phyloP scores from a whole-genome alignment of 2,329 filamentous ascomycete species.

The Aureobasidium melanogenum region DNA sequence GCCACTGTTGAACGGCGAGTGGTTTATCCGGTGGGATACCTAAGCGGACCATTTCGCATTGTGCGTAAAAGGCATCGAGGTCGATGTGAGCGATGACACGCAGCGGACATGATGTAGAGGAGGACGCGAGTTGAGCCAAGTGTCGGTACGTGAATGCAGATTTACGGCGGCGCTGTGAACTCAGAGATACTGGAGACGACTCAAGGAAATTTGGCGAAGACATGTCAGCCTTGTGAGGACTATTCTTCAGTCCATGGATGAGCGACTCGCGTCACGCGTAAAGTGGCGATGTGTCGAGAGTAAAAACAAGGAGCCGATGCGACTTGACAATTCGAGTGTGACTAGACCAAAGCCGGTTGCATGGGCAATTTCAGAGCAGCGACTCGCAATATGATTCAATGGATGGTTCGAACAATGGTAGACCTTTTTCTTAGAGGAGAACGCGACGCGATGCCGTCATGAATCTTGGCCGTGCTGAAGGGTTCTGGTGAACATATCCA shows the following conservation, averaged over 20 bases:
- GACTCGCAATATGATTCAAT: neutral
- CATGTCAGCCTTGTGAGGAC: constrained; percentile 21
- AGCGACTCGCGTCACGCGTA: constrained; percentile 10
- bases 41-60: constrained; percentile 88
- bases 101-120: constrained; percentile 63
- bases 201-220: constrained; percentile 40
- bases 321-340: neutral
- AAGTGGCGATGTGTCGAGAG: neutral
- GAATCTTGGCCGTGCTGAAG: neutral
- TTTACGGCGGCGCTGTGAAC: constrained; percentile 29
- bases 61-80: constrained; percentile 89
- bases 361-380: neutral
- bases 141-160: constrained; percentile 84
- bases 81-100: constrained; percentile 87
- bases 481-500: neutral
- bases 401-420: neutral
- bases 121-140: constrained; percentile 64
- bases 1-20: constrained; percentile 91
- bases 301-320: no score
- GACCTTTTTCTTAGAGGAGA: neutral
- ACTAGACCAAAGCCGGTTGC: neutral
- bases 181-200: constrained; percentile 37
- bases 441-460: neutral
- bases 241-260: neutral
- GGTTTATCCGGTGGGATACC: constrained; percentile 65